Base-by-base conservation (phyloP, 1,139 yeast genomes). In the Saccharomyces hybrid region DNA sequence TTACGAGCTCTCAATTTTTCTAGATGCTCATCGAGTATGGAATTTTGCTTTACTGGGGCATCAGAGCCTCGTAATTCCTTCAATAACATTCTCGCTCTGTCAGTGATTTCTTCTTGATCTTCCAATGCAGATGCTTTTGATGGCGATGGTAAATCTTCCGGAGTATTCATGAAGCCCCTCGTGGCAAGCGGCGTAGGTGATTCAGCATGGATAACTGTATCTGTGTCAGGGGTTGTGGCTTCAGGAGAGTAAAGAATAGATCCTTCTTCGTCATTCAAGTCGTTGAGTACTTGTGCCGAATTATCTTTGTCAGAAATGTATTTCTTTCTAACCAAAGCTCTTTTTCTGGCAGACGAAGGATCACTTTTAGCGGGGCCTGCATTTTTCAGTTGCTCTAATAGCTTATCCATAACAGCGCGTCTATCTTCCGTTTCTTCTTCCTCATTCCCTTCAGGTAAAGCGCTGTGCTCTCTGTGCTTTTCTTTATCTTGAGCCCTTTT, bases 311-410 rank as follows among this genome's bases (percentile, higher is more conserved):
- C 73, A 52, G 76, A 80, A 57, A 79, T 54, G 49, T 84, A 64
- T 54, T 82, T 83, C 61, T 78, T 83, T 59, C 93, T 80, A 61
- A 91, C 87, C 59, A 86, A 74, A 0, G 96, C 96, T 56, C 95
- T 77, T 63, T 89, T 83, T 61, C 96, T 75, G 0, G 96, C 96
- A 6, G 93, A 82, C 0, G 87, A 73, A 0, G 95, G 84, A 65
- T 88, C 95, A 3, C 88, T 84, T 61, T 81, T 81, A 5, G 82
- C 61, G n/a, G 89, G 86, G 0, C 88, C 90, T 0, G 87, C 86
- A 38, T 87, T 86, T 66, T 86, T 84, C 63, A 86, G 76, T 64
- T 83, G 84, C 63, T 85, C 88, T 57, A 86, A 73, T 48, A 86
- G 74, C 30, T 86, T 79, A 69, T 86, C 95, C 88, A 86, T 84